These are phyloP conservation scores for Metschnikowia hibisci DNA, from an alignment of 805 yeast genomes.

Conservation along the genomic window DNA sequence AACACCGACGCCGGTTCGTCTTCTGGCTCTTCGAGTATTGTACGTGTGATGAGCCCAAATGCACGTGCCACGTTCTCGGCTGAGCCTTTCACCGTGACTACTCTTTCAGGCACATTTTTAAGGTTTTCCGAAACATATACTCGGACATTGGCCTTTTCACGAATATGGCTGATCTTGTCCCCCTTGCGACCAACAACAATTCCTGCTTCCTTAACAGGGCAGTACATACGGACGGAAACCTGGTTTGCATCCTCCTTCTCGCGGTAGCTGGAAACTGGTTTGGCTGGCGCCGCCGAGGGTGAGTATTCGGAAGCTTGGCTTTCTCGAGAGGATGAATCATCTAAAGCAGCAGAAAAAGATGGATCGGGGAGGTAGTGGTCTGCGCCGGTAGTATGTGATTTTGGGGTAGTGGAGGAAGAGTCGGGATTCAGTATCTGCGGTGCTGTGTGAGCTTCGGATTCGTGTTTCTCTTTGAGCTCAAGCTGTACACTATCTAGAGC, in stretches of 20 bases:
- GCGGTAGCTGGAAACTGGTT: conserved; percentile 38
- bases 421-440: conserved; percentile 25
- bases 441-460: conserved; percentile 42
- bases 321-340: too few species aligned
- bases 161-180: conserved; percentile 62
- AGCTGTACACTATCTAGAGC: conserved; percentile 64
- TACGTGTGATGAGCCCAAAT: conserved; percentile 67
- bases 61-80: conserved; percentile 79
- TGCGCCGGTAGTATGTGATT: not conserved
- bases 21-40: conserved; percentile 63
- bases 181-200: conserved; percentile 77
- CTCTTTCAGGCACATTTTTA: conserved; percentile 68
- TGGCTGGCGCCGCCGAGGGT: conserved; percentile 10
- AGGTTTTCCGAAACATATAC: conserved; percentile 71
- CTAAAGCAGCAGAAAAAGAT: too few species aligned
- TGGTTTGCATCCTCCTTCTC: conserved; percentile 54
- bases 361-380: too few species aligned
- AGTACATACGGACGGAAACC: conserved; percentile 68
- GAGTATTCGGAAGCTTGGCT: not conserved
- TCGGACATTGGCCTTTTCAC: conserved; percentile 59
- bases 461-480: conserved; percentile 39
- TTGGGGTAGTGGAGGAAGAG: conserved; percentile 2
- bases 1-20: conserved; percentile 55
- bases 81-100: conserved; percentile 68
- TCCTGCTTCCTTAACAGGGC: conserved; percentile 73